Conservation (phyloP, 164 flowering plant genomes). For the Vitis riparia region DNA sequence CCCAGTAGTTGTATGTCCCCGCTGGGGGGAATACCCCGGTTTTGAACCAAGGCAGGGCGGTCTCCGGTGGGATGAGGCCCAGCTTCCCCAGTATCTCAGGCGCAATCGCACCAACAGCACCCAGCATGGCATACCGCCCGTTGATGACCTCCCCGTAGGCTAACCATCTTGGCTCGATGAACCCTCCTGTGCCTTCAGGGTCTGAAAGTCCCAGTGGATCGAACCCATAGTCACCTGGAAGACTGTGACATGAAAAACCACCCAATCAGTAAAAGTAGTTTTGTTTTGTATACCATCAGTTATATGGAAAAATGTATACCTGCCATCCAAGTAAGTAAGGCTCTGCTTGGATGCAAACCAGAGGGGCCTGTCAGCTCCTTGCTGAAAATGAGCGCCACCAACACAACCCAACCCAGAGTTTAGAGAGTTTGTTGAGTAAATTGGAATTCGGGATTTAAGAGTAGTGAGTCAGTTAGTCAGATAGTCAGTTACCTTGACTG, state of each 20-base stretch:
- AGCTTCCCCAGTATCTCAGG: slow-evolving; percentile 72
- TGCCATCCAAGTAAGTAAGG: slow-evolving; percentile 94
- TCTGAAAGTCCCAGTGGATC: slow-evolving; percentile 95
- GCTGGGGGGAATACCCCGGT: slow-evolving; percentile 93
- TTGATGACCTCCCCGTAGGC: slow-evolving; percentile 94
- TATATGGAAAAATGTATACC: slow-evolving; percentile 35
- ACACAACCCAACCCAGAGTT: neutral
- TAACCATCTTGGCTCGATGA: slow-evolving; percentile 91
- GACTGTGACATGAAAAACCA: slow-evolving; percentile 33
- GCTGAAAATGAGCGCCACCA: slow-evolving; percentile 40
- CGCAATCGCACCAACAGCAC: slow-evolving; percentile 70
- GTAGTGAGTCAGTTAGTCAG: neutral
- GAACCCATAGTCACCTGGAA: slow-evolving; percentile 91
- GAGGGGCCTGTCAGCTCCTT: slow-evolving; percentile 82
- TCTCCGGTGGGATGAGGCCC: slow-evolving; percentile 77
- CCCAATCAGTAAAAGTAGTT: no score
- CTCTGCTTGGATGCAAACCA: slow-evolving; percentile 99
- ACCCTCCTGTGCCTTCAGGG: slow-evolving; percentile 96
- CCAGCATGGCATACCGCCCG: slow-evolving; percentile 90
- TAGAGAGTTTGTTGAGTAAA: neutral
- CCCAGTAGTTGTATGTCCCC: slow-evolving; percentile 89
- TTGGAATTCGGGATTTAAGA: no score
- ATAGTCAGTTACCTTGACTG: slow-evolving; percentile 59
- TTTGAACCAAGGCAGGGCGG: slow-evolving; percentile 93
- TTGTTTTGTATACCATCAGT: no score